A percentile compares a stretch with the other conserved stretches of the same genome.
These are phyloP conservation scores for Aureobasidium uvarum DNA, from an alignment of 2,329 filamentous ascomycete species.

Conservation along the genomic window DNA sequence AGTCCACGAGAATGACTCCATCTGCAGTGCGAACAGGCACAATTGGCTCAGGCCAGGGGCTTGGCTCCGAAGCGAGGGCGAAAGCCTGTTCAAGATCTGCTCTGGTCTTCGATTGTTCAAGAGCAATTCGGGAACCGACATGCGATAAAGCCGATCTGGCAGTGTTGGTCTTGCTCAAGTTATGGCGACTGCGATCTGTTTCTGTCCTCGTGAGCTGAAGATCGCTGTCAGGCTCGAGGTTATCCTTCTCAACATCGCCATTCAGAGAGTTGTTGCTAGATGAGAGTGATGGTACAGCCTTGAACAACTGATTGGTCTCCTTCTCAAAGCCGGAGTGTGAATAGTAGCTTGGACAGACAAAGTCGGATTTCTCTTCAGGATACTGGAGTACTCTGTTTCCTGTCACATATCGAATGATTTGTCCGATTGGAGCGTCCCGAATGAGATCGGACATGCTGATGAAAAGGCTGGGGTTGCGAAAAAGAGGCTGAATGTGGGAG, in stretches of 20 bases:
- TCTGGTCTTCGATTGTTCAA: conserved; percentile 27
- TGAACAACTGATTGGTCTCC: background rate
- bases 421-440: conserved; percentile 50
- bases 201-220: conserved; percentile 24
- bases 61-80: conserved; percentile 3
- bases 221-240: background rate
- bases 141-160: conserved; percentile 17
- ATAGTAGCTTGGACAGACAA: conserved; percentile 51
- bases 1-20: conserved; percentile 53
- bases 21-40: conserved; percentile 45
- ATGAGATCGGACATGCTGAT: conserved; percentile 39
- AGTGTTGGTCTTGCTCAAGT: conserved; percentile 12
- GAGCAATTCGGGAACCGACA: conserved; percentile 18
- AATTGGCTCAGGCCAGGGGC: conserved; percentile 28
- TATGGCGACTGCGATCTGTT: conserved; percentile 5
- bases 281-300: background rate
- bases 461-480: background rate
- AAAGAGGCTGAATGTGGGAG: background rate
- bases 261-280: conserved; percentile 1
- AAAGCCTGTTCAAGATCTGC: conserved; percentile 20
- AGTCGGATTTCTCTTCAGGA: conserved; percentile 55
- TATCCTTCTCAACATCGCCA: background rate
- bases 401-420: conserved; percentile 47
- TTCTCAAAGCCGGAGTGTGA: conserved; percentile 30
- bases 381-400: conserved; percentile 47